Base-by-base conservation (phyloP, 345 rosid species). In the Eutrema yunnanense region DNA sequence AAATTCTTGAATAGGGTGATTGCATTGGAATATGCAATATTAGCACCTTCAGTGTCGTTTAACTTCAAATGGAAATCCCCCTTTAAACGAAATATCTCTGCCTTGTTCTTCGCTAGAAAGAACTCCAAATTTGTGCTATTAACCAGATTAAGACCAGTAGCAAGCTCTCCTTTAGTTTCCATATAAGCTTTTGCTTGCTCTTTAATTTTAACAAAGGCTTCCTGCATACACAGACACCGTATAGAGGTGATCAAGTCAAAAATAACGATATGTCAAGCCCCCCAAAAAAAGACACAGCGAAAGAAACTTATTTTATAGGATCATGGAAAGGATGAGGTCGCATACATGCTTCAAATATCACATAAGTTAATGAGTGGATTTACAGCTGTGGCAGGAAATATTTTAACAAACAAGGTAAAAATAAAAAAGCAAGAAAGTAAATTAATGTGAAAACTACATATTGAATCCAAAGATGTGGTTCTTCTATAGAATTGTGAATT, bases 141-240 rank as follows among this genome's bases (percentile, higher is more conserved):
- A 70, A 91, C 83, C 85, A 94, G 85, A 86, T 81, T 88, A 64
- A 91, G 86, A 63, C 98, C 98, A 44, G 78, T 87, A 6, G 76
- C 78, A 70, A 92, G 95, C 82, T 94, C 97, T 59, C 96, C 90
- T 78, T 84, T 94, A 86, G 83, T 88, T 73, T 89, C 93, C 63
- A 91, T 81, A 80, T 85, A 84, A 70, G 98, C 87, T 75, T 91
- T 91, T 76, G 97, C 97, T 82, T 94, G 98, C 82, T 94, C 98
- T 73, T 83, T 86, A 83, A 94, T 91, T 80, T 91, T 94, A 72
- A 91, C 95, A 79, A 94, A 89, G 65, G 97, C 96, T 82, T 94
- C 98, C 98, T 94, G 86, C 71, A 81, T 50, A 58, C 43, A 80
- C 44, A 66, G 40, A 78, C 62, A 11, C 73, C 30, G 42, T 40